Conservation (phyloP, 306 rosid genomes). For the Lathyrus tuberosus region DNA sequence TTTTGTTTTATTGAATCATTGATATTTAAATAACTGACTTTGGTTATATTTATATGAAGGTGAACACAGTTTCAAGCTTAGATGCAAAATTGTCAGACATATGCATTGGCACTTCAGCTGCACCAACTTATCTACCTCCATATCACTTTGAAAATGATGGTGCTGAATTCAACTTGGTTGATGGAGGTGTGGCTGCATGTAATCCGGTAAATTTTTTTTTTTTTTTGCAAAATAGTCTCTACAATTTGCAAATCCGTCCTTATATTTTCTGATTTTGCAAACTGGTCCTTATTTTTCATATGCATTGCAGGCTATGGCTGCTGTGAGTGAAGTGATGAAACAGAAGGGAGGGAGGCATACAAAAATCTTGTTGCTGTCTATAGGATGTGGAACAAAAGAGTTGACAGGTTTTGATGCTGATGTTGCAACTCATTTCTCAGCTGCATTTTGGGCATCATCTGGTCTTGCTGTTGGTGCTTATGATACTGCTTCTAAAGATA, state of each 20-base stretch:
- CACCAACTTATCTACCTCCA: conserved; percentile 36
- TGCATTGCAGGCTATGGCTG: neutral
- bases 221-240: too few species aligned
- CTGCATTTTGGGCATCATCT: neutral
- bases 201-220: conserved; percentile 11
- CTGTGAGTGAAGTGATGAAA: neutral
- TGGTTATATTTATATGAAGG: conserved; percentile 6
- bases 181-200: conserved; percentile 33
- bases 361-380: neutral
- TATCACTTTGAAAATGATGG: conserved; percentile 11
- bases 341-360: neutral
- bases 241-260: too few species aligned
- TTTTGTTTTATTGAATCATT: too few species aligned
- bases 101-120: conserved; percentile 41
- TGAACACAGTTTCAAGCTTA: neutral
- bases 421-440: neutral
- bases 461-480: neutral
- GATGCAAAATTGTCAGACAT: conserved; percentile 40
- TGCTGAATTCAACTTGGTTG: conserved; percentile 31
- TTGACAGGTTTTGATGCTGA: neutral
- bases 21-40: too few species aligned
- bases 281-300: too few species aligned
- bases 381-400: neutral
- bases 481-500: neutral
- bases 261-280: too few species aligned